Conservation (phyloP, 352 stramenopile species). For the Phytophthora fragariae region DNA sequence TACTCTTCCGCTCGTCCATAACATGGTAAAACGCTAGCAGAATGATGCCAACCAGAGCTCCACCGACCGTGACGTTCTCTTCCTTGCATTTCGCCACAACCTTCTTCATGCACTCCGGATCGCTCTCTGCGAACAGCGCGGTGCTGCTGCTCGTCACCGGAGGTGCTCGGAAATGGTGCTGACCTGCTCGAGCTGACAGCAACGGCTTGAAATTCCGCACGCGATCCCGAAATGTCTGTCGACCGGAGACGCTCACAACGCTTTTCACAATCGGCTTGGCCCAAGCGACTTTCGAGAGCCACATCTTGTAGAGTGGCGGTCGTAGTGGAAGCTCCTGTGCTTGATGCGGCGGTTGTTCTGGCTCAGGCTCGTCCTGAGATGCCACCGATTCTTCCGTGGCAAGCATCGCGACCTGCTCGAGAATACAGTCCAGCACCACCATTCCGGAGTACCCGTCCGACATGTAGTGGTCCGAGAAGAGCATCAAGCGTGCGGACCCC, state of each 20-base stretch:
- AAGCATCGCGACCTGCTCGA: constrained; percentile 25
- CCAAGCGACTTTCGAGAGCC: constrained; percentile 20
- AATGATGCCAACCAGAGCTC: constrained; percentile 32
- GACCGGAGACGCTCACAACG: constrained; percentile 8
- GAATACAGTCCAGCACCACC: constrained; percentile 46
- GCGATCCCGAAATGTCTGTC: constrained; percentile 10
- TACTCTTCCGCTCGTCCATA: constrained; percentile 10
- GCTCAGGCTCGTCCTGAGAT: constrained; percentile 6
- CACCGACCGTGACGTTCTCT: constrained; percentile 40
- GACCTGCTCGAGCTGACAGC: constrained; percentile 27
- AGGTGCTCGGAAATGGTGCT: constrained; percentile 32
- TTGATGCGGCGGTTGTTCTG: constrained; percentile 4
- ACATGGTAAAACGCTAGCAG: constrained; percentile 24
- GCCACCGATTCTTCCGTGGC: background rate
- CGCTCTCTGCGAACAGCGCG: constrained; percentile 34
- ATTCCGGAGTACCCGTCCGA: constrained; percentile 46
- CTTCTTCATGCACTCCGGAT: constrained; percentile 24
- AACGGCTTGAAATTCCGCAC: constrained; percentile 22
- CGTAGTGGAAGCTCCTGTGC: constrained; percentile 21
- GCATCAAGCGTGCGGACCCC: constrained; percentile 37
- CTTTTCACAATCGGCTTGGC: constrained; percentile 18
- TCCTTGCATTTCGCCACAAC: constrained; percentile 33
- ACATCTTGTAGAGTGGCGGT: constrained; percentile 34
- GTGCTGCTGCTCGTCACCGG: constrained; percentile 29
- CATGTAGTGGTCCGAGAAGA: constrained; percentile 65